phyloP scores from a whole-genome alignment of 495 filamentous ascomycete species.

The Penicillium crystallinum region DNA sequence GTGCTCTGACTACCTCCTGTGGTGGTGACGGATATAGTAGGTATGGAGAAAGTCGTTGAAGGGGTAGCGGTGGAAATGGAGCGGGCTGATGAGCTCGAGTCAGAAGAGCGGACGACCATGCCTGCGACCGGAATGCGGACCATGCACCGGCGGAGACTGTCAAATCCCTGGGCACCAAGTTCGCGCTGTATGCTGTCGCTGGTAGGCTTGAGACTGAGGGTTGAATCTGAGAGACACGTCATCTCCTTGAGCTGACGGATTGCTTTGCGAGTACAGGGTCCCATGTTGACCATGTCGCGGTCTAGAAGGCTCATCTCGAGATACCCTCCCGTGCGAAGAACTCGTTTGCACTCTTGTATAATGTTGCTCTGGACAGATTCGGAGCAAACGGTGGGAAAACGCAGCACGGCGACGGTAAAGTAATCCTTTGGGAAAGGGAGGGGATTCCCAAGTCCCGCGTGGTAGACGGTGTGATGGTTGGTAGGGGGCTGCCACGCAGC shows the following conservation, averaged over 20 bases:
- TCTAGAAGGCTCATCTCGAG: conserved; percentile 84
- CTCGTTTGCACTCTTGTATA: conserved; percentile 82
- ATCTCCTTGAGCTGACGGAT: conserved; percentile 73
- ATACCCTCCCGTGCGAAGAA: conserved; percentile 84
- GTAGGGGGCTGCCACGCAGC: conserved; percentile 56
- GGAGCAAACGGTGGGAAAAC: conserved; percentile 74
- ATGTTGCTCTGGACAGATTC: conserved; percentile 73
- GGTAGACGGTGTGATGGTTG: conserved; percentile 83
- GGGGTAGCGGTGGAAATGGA: conserved; percentile 22
- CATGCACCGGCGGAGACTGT: conserved; percentile 78
- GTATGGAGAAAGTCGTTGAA: conserved; percentile 26
- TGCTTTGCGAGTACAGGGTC: conserved; percentile 66
- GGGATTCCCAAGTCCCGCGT: conserved; percentile 56
- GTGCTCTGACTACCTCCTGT: conserved; percentile 21
- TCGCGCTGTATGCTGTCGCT: conserved; percentile 74
- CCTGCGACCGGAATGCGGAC: conserved; percentile 87
- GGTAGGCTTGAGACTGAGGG: conserved; percentile 64
- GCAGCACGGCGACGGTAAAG: conserved; percentile 81
- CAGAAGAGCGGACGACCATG: conserved; percentile 45
- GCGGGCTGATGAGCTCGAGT: conserved; percentile 31
- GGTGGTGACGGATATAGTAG: conserved; percentile 22
- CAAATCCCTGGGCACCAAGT: conserved; percentile 73
- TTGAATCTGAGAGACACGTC: conserved; percentile 57
- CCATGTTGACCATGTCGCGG: conserved; percentile 83
- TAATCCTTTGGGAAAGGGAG: conserved; percentile 86